These are phyloP conservation scores for Ganoderma multipileum DNA, from an alignment of 1,284 basidiomycete genomes.

Conservation along the genomic window DNA sequence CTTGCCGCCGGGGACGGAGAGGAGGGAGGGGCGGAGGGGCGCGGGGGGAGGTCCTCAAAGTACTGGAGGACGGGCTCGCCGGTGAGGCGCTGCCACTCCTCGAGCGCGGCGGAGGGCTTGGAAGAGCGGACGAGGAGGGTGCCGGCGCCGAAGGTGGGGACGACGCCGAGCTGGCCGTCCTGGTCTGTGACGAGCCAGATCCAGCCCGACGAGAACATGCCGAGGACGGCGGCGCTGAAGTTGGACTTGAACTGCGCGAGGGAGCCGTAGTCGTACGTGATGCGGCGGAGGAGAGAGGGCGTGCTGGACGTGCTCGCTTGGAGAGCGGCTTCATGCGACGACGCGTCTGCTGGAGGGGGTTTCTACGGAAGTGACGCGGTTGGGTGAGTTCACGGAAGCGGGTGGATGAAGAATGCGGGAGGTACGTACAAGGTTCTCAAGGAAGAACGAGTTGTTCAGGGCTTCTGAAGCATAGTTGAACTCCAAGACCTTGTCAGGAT, in stretches of 20 bases:
- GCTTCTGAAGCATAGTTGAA: conserved; percentile 95
- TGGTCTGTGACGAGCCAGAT: conserved; percentile 87
- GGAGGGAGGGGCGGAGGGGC: conserved; percentile 6
- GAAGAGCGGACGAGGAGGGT: conserved; percentile 84
- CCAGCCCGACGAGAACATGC: conserved; percentile 86
- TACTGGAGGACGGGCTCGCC: conserved; percentile 40
- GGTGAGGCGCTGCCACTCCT: conserved; percentile 26
- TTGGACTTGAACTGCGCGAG: conserved; percentile 77
- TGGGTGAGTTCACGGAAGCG: neutral
- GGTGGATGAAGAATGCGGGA: conserved; percentile 15
- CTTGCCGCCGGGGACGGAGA: conserved; percentile 25
- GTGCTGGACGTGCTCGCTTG: conserved; percentile 40
- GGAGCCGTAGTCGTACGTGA: conserved; percentile 66
- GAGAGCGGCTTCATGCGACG: conserved; percentile 48
- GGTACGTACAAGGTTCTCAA: conserved; percentile 79
- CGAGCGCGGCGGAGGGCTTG: conserved; percentile 18
- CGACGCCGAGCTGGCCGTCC: conserved; percentile 68
- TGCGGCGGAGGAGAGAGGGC: conserved; percentile 44
- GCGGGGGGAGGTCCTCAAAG: conserved; percentile 37
- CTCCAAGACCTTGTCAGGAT: conserved; percentile 70
- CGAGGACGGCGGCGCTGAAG: conserved; percentile 79
- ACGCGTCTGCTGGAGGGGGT: conserved; percentile 50
- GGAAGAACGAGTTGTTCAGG: conserved; percentile 96
- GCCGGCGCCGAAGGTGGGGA: conserved; percentile 90
- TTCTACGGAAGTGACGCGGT: conserved; percentile 44